A percentile compares a stretch with the other conserved stretches of the same genome.
These are phyloP conservation scores for Phytophthora idaei DNA, from an alignment of 352 stramenopile genomes.

Conservation along the genomic window DNA sequence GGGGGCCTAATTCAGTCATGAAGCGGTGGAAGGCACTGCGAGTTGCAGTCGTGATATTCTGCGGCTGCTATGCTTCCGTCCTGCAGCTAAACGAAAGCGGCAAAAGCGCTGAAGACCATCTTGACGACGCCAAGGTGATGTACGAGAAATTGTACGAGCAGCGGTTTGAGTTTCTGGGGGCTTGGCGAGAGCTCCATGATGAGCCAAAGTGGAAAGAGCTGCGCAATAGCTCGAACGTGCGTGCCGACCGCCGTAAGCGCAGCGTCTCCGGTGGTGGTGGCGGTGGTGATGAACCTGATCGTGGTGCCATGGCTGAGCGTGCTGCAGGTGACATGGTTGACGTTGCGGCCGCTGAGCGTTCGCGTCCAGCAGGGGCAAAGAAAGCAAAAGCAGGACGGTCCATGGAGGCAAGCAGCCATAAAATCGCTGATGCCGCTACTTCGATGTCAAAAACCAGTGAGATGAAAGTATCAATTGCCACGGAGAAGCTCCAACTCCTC, in stretches of 20 bases:
- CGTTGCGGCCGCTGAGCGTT: neutral
- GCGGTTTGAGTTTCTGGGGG: neutral
- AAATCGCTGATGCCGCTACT: neutral
- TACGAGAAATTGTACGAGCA: neutral
- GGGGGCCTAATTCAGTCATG: neutral
- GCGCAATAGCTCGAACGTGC: neutral
- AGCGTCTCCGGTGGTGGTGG: neutral
- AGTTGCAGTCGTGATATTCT: neutral
- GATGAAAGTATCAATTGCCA: neutral
- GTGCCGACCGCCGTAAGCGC: neutral
- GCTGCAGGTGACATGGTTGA: neutral
- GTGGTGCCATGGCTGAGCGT: neutral
- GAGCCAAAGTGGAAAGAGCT: neutral
- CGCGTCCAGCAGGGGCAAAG: neutral
- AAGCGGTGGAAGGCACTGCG: neutral
- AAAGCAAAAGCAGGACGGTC: neutral
- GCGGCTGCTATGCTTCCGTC: neutral
- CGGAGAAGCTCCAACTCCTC: neutral
- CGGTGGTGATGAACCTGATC: neutral
- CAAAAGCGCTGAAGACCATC: neutral
- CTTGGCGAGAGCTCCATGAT: neutral
- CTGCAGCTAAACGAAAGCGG: neutral
- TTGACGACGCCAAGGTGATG: neutral
- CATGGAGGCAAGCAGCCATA: neutral
- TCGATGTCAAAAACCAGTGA: neutral